phyloP scores from a whole-genome alignment of 805 yeast species.

The Candida broadrunensis region DNA sequence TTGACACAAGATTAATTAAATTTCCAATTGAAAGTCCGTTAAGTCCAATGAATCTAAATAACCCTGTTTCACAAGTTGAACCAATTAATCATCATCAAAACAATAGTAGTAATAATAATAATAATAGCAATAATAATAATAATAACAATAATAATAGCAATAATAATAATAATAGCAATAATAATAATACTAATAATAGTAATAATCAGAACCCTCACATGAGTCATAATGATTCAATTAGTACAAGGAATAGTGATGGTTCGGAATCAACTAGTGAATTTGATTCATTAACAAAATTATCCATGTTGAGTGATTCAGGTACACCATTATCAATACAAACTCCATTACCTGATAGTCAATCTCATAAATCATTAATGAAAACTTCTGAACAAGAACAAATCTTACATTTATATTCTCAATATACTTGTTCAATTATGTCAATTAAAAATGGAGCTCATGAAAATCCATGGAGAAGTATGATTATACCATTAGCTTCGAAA shows the following conservation, averaged over 20 bases:
- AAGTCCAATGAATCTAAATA: slow-evolving; percentile 20
- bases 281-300: background rate
- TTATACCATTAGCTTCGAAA: slow-evolving; percentile 55
- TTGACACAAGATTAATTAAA: slow-evolving; percentile 9
- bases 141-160: background rate
- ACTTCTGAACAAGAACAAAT: slow-evolving; percentile 36
- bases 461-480: slow-evolving; percentile 63
- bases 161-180: background rate
- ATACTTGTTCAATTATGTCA: slow-evolving; percentile 50
- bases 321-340: background rate
- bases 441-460: slow-evolving; percentile 62
- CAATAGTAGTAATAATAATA: background rate
- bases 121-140: background rate
- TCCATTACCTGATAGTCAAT: background rate
- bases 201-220: no score
- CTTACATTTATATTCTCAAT: slow-evolving; percentile 29
- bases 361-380: slow-evolving; percentile 13
- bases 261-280: background rate
- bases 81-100: background rate
- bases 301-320: background rate
- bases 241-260: background rate
- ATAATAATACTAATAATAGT: background rate
- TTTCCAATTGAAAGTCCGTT: slow-evolving; percentile 21
- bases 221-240: background rate
- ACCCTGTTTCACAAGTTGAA: slow-evolving; percentile 1